Conservation (phyloP, 257 asterid species). For the Gentiana dahurica region DNA sequence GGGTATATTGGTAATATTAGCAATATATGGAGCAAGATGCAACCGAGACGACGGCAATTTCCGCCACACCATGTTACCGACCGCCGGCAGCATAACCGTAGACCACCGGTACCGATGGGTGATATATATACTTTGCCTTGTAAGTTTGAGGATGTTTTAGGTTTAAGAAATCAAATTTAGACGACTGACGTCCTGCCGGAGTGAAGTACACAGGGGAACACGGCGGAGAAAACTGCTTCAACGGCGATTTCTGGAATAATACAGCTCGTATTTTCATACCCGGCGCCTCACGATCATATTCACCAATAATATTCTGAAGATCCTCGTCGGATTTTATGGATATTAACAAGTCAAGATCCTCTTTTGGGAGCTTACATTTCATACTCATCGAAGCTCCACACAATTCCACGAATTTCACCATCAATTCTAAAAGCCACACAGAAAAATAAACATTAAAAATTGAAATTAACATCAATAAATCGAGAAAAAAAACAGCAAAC, state of each 20-base stretch:
- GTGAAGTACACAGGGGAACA: conserved; percentile 51
- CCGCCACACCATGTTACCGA: background rate
- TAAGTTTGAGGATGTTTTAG: conserved; percentile 13
- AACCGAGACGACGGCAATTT: too few species aligned
- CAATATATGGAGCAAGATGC: too few species aligned
- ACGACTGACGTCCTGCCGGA: conserved; percentile 4
- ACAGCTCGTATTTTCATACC: conserved; percentile 65
- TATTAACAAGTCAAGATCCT: conserved; percentile 64
- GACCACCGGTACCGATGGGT: too few species aligned
- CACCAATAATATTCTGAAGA: conserved; percentile 40
- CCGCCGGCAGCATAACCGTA: conserved; percentile 16
- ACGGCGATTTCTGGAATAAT: conserved; percentile 33
- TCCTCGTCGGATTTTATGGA: conserved; percentile 72
- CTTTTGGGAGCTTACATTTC: conserved; percentile 66
- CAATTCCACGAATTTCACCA: conserved; percentile 68
- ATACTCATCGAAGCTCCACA: conserved; percentile 55
- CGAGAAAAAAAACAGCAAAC: too few species aligned
- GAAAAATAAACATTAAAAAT: background rate
- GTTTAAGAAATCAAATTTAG: conserved; percentile 12
- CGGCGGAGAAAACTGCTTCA: conserved; percentile 50
- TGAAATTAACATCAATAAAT: too few species aligned
- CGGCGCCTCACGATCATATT: conserved; percentile 42
- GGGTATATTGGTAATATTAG: too few species aligned
- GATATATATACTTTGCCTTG: too few species aligned
- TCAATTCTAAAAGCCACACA: conserved; percentile 29